Conservation (phyloP, 129 eudicot species). For the Chrysanthemum makinoi region DNA sequence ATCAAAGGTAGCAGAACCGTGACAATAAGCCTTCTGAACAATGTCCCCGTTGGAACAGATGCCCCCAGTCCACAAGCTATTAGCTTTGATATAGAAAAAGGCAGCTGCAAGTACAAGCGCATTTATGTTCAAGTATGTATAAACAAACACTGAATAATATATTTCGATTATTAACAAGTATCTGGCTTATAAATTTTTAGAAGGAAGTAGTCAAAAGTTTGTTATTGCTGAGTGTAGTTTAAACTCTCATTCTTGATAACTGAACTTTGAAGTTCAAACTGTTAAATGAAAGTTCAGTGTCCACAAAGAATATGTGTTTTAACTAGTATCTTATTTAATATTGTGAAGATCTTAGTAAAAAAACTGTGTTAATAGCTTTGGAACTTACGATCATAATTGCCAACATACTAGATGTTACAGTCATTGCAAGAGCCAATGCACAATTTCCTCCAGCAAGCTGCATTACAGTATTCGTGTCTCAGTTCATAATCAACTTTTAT, state of each 20-base stretch:
- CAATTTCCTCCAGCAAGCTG: conserved; percentile 93
- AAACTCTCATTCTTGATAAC: background rate
- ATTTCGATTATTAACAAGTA: background rate
- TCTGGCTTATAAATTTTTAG: too few species aligned
- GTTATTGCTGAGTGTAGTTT: background rate
- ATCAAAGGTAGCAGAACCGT: conserved; percentile 72
- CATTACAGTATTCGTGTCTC: conserved; percentile 26
- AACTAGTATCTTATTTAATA: too few species aligned
- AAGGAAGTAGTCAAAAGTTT: background rate
- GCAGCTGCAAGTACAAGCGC: conserved; percentile 43
- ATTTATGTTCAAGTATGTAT: background rate
- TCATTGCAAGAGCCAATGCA: conserved; percentile 89
- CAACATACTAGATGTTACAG: conserved; percentile 68
- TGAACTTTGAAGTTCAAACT: background rate
- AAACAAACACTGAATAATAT: background rate
- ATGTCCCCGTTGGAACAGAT: conserved; percentile 61
- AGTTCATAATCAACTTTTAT: conserved; percentile 23
- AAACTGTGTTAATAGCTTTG: conserved; percentile 3
- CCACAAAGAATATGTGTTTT: too few species aligned
- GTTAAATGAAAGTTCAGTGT: too few species aligned
- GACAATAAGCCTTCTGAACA: conserved; percentile 63
- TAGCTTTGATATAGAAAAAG: conserved; percentile 70
- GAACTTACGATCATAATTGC: conserved; percentile 79
- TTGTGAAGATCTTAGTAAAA: too few species aligned
- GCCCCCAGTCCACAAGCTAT: conserved; percentile 79